phyloP scores from a whole-genome alignment of 2,329 filamentous ascomycete genomes.

The Aspergillus costaricaensis region DNA sequence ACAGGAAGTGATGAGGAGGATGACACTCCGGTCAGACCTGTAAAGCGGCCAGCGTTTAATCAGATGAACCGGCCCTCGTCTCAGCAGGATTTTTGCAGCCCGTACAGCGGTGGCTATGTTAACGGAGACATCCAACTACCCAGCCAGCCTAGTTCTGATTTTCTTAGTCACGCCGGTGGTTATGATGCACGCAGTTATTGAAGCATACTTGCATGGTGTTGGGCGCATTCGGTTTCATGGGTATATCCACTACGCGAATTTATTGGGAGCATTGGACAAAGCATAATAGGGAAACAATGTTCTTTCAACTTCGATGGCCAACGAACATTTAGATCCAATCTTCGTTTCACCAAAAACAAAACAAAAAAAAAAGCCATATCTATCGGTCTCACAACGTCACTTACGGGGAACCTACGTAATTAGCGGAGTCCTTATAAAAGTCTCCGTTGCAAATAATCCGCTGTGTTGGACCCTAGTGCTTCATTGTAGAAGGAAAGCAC shows the following conservation, averaged over 20 bases:
- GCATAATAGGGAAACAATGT: neutral
- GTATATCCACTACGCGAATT: conserved; percentile 7
- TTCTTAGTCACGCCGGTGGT: conserved; percentile 10
- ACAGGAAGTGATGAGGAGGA: conserved; percentile 56
- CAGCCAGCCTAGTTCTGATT: conserved; percentile 20
- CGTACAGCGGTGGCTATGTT: conserved; percentile 23
- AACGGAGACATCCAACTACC: conserved; percentile 24
- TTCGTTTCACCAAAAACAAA: neutral
- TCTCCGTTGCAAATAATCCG: too few relatives aligned
- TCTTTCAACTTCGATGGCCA: neutral
- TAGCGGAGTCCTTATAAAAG: too few relatives aligned
- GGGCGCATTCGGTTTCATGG: conserved; percentile 19
- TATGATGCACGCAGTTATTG: conserved; percentile 20
- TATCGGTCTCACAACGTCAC: too few relatives aligned
- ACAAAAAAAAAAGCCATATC: too few relatives aligned
- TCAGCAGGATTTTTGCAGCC: conserved; percentile 25
- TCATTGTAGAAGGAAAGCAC: too few relatives aligned
- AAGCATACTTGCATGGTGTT: conserved; percentile 23
- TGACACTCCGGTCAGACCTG: conserved; percentile 41
- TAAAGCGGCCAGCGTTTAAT: conserved; percentile 37
- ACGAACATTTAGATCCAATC: neutral
- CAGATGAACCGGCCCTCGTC: conserved; percentile 24
- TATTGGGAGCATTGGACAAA: conserved; percentile 8
- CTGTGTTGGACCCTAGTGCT: too few relatives aligned
- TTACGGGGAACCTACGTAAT: too few relatives aligned